Conservation (phyloP, 495 filamentous ascomycete species). For the Lasiosphaeria ovina region DNA sequence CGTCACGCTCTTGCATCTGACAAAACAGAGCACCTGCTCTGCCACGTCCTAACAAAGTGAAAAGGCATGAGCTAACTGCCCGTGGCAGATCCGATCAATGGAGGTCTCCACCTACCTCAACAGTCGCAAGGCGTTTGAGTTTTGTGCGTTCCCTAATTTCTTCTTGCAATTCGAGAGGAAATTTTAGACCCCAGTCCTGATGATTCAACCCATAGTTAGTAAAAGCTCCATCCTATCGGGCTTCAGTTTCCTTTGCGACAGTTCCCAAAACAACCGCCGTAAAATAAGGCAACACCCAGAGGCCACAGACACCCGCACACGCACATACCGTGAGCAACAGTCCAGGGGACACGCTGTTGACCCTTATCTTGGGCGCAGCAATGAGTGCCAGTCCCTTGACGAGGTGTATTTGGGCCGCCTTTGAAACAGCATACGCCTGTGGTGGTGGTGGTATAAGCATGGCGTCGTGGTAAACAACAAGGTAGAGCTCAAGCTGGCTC, state of each 20-base stretch:
- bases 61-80: not conserved
- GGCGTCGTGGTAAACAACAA: not conserved
- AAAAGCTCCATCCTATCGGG: not conserved
- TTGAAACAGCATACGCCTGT: constrained; percentile 51
- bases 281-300: no score
- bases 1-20: constrained; percentile 40
- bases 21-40: constrained; percentile 45
- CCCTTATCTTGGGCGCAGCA: constrained; percentile 50
- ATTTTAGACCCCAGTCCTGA: constrained; percentile 54
- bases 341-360: constrained; percentile 54
- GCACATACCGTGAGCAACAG: constrained; percentile 46
- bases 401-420: constrained; percentile 58
- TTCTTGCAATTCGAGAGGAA: constrained; percentile 45
- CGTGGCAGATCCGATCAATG: not conserved
- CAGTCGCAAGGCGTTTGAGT: constrained; percentile 50
- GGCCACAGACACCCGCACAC: not conserved
- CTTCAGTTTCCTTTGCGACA: not conserved
- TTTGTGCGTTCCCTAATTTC: constrained; percentile 42
- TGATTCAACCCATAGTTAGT: not conserved
- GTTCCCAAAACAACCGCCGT: not conserved
- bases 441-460: not conserved
- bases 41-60: constrained; percentile 39
- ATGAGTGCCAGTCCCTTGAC: constrained; percentile 51
- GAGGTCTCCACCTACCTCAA: constrained; percentile 38
- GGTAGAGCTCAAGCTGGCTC: constrained; percentile 11